phyloP scores from a whole-genome alignment of 176 grass and related monocot genomes.

The Juncus inflexus region DNA sequence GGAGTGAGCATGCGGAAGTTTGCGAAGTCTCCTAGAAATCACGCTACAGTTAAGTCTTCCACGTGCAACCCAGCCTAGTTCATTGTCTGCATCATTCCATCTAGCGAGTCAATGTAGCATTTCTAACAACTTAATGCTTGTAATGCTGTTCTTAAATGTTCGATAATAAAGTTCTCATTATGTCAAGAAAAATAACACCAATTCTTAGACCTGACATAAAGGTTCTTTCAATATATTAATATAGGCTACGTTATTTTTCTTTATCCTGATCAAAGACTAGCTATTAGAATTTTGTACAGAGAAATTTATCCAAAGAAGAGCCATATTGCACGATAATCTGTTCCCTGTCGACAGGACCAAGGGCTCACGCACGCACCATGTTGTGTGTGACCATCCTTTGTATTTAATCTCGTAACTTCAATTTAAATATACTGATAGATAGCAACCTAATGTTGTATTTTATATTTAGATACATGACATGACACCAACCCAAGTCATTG shows the following conservation, averaged over 20 bases:
- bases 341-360: slow-evolving; percentile 6
- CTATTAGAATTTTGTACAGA: too few relatives aligned
- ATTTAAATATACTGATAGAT: too few relatives aligned
- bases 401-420: background rate
- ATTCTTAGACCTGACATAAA: too few relatives aligned
- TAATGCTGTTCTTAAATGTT: too few relatives aligned
- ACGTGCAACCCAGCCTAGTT: slow-evolving; percentile 1
- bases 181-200: too few relatives aligned
- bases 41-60: background rate
- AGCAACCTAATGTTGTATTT: background rate
- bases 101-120: background rate
- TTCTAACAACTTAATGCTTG: too few relatives aligned
- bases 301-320: background rate
- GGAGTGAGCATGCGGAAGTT: slow-evolving; percentile 1
- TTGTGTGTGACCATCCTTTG: background rate
- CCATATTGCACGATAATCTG: slow-evolving; percentile 16
- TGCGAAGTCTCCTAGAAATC: slow-evolving; percentile 15
- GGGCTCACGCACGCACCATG: background rate
- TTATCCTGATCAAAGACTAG: too few relatives aligned
- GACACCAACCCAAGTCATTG: too few relatives aligned
- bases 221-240: too few relatives aligned
- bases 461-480: background rate
- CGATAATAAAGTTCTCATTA: too few relatives aligned
- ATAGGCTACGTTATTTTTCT: too few relatives aligned
- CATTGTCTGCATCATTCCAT: background rate